phyloP scores from a whole-genome alignment of 148 eudicot species.

The Suaeda aralocaspica region DNA sequence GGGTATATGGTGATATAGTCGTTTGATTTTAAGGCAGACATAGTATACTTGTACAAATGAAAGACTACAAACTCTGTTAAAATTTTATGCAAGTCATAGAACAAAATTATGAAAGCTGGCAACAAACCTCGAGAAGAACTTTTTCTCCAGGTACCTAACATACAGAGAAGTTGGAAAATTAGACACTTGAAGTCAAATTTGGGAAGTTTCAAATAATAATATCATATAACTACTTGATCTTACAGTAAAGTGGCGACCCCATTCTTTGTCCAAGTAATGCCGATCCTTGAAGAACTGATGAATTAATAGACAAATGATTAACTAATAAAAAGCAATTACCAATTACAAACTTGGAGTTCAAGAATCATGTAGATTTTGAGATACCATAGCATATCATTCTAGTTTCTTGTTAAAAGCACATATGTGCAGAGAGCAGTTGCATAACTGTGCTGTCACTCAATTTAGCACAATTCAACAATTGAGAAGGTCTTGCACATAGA shows the following conservation, averaged over 20 bases:
- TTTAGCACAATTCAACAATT: neutral
- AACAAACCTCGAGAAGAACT: slow-evolving; percentile 70
- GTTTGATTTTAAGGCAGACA: neutral
- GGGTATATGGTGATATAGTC: no score
- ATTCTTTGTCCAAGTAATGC: slow-evolving; percentile 95
- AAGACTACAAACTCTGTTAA: neutral
- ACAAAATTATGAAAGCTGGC: neutral
- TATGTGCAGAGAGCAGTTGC: neutral
- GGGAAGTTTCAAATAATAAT: no score
- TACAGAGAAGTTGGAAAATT: slow-evolving; percentile 11
- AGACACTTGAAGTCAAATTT: no score
- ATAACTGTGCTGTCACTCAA: neutral
- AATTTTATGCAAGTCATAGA: neutral
- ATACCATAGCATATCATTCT: neutral
- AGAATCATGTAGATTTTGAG: neutral
- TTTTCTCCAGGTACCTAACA: slow-evolving; percentile 57
- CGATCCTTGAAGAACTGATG: slow-evolving; percentile 95
- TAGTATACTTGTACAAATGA: neutral
- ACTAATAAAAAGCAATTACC: slow-evolving; percentile 2
- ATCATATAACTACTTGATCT: slow-evolving; percentile 26
- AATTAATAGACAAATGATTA: slow-evolving; percentile 16
- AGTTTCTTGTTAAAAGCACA: neutral
- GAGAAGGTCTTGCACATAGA: neutral
- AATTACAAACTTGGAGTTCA: neutral
- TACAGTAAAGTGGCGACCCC: slow-evolving; percentile 86